Evolutionary conservation across 2,329 filamentous ascomycete species (phyloP), one percentile per base, ranked within the genome.

Genomic region (Apiospora phragmitis): DNA sequence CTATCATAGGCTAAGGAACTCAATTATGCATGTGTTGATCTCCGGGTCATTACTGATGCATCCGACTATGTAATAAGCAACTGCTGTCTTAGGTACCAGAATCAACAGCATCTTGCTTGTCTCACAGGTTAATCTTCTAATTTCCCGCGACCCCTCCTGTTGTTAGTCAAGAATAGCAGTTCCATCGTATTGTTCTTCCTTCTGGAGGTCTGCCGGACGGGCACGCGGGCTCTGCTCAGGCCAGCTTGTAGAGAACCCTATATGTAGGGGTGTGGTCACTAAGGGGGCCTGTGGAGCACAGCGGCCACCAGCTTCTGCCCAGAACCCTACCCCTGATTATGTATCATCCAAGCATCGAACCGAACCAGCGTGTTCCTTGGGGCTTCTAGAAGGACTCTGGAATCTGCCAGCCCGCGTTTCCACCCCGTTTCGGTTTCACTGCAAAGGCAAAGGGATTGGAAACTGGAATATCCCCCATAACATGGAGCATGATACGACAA

Each of bases 261-360:
- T 43, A 18, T 5, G 38, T 2, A 2, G 9, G 14, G 42, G 8
- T 18, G 38, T 41, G 4, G 42, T 18, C 42, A 43, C 42, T 3
- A 43, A 18, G 16, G 3, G 16, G 16, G 42, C 6, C 16, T 51
- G 47, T 51, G 47, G 47, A 24, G 47, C 24, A 11, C 24, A 51
- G 47, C n/a, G 29, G 9, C 47, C 24, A 51, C 11, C n/a, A 29
- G 35, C 35, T 35, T 35, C 35, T 35, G 35, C 35, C 35, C 35
- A 29, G 47, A 51, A n/a, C 47, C 47, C 9, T 49, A 49, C 47
- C 49, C 49, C 49, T 55, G 49, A 18, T 55, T 55, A n/a, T 35
- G 55, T 62, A 32, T 62, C 55, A 62, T 32, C 55, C 55, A 62
- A 38, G 55, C 55, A 62, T 62, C 32, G 55, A 62, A 38, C 18